Evolutionary conservation across 2,329 filamentous ascomycete species (phyloP), one percentile per base, ranked within the genome.

Genomic region (Fusarium sp.): DNA sequence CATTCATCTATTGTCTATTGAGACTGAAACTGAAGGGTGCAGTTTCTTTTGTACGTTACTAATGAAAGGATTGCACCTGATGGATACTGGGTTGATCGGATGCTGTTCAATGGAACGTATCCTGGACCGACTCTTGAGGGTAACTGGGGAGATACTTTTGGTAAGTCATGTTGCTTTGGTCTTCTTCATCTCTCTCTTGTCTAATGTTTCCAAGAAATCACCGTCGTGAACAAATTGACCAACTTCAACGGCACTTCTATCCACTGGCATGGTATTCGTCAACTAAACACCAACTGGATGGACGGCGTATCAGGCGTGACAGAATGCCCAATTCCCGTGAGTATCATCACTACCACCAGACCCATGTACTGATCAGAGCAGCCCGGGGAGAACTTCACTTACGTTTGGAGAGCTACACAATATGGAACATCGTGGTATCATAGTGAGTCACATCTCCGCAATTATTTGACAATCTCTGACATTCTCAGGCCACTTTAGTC

Each of bases 381-480:
- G 48, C 48, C 48, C 0, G 48, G 48, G 0, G 49, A 39, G 11
- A 37, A 54, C 19, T 54, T 59, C 8, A 62, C 60, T 8, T 62
- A 62, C 38, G 19, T 15, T 4, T 62, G 52, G 41, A 58, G 42
- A 16, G 60, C 60, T 7, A 58, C 54, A 19, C 51, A 58, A 31
- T 62, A 58, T 7, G 60, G 60, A 11, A 45, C 60, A n/a, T 58
- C 51, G 0, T 62, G 60, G 60, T 61, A 61, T 58, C 59, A 61
- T 10, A 61, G 59, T 60, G 21, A 60, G 57, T 39, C 7, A 6
- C 19, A 10, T 4, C 1, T 18, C 15, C 19, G 27, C 19, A 18
- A 25, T 16, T 15, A 0, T 11, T 8, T 10, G 4, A 18, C 11
- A 7, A 5, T 8, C 1, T 10, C 23, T 52, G 3, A 52, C 8